Percentiles rank a stretch among this genome's conserved stretches.
These are phyloP conservation scores for Cryptosporidium xiaoi DNA, from an alignment of 169 alveolate genomes.

Conservation along the genomic window DNA sequence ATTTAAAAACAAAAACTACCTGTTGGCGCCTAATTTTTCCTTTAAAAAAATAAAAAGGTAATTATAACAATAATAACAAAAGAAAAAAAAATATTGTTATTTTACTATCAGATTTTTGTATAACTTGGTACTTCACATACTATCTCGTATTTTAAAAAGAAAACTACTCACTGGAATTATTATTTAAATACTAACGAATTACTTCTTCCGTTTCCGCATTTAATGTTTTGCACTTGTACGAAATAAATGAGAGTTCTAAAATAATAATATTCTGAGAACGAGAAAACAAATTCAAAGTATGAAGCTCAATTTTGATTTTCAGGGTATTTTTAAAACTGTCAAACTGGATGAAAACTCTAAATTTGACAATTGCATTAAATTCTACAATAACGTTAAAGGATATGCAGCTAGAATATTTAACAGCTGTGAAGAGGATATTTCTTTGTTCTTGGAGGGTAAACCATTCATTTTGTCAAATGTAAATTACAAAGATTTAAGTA, in stretches of 20 bases:
- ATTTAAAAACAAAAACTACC: background rate
- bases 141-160: no score
- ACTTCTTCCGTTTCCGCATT: no score
- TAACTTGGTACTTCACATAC: no score
- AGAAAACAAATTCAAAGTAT: conserved; percentile 1
- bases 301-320: conserved; percentile 66
- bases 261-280: no score
- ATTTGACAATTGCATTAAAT: conserved; percentile 1
- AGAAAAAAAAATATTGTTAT: background rate
- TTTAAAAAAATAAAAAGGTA: background rate
- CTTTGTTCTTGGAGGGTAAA: conserved; percentile 50
- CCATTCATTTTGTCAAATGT: conserved; percentile 33
- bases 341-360: conserved; percentile 10
- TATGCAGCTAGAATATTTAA: conserved; percentile 47
- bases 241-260: no score
- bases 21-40: conserved; percentile 29
- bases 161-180: no score
- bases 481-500: conserved; percentile 27
- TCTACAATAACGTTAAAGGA: conserved; percentile 16
- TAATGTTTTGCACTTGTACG: no score
- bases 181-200: no score
- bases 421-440: conserved; percentile 44
- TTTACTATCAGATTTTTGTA: background rate
- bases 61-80: background rate
- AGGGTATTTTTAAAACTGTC: conserved; percentile 43